Percentiles rank a stretch among this genome's conserved stretches.
These are phyloP conservation scores for Ordospora colligata DNA, from an alignment of 371 early-diverging fungal genomes.

Conservation along the genomic window DNA sequence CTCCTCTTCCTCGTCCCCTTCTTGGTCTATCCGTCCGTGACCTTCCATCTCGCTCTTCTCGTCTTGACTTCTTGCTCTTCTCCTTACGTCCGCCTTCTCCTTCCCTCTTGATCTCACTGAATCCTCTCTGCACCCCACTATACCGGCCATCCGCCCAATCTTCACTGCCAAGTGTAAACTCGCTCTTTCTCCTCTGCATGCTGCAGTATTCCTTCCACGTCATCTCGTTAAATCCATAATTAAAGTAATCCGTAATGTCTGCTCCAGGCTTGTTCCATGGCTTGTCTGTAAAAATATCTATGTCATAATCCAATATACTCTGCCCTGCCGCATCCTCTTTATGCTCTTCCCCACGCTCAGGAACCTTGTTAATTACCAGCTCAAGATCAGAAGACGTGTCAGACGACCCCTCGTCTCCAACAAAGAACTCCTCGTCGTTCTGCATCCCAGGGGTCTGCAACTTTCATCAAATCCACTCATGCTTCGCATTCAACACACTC, in stretches of 20 bases:
- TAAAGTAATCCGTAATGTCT: constrained; percentile 93
- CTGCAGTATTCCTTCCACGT: constrained; percentile 80
- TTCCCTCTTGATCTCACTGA: constrained; percentile 18
- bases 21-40: not conserved
- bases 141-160: constrained; percentile 50
- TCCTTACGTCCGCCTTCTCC: not conserved
- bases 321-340: constrained; percentile 19
- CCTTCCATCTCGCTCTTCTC: constrained; percentile 13
- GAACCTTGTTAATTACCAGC: constrained; percentile 38
- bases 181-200: constrained; percentile 68
- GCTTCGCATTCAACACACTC: not conserved
- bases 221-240: constrained; percentile 86
- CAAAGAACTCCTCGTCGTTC: constrained; percentile 27
- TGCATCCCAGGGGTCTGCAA: constrained; percentile 6
- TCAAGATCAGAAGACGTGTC: constrained; percentile 31
- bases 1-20: not conserved
- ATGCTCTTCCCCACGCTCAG: constrained; percentile 20
- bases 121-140: not conserved
- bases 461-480: not conserved
- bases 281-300: constrained; percentile 77
- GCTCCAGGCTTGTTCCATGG: constrained; percentile 93
- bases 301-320: constrained; percentile 70
- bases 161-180: constrained; percentile 12
- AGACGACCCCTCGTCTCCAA: constrained; percentile 5
- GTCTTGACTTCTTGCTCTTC: not conserved